These are phyloP conservation scores for Microcera coccophila DNA, from an alignment of 2,329 filamentous ascomycete species.

Conservation along the genomic window DNA sequence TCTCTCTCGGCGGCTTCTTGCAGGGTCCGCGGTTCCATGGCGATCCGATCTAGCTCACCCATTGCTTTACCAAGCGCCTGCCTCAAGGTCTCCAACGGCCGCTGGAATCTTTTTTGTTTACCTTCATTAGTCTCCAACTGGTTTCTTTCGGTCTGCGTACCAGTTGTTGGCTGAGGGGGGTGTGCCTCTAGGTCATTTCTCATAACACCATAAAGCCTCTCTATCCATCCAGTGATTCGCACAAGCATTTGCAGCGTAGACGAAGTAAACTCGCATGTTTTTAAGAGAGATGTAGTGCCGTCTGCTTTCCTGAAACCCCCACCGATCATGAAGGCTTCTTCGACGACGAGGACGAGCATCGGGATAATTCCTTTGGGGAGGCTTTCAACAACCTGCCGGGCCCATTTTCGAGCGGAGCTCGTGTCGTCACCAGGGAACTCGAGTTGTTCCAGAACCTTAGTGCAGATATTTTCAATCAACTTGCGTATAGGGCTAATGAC, in stretches of 20 bases:
- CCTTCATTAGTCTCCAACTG: too few relatives aligned
- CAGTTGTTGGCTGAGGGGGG: background rate
- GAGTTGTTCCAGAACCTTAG: conserved; percentile 4
- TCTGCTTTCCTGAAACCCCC: background rate
- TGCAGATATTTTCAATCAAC: background rate
- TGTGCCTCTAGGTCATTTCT: conserved; percentile 11
- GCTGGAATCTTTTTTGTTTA: too few relatives aligned
- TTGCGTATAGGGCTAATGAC: conserved; percentile 8
- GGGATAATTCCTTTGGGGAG: conserved; percentile 23
- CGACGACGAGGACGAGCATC: conserved; percentile 22
- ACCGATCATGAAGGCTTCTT: conserved; percentile 19
- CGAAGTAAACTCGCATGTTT: conserved; percentile 17
- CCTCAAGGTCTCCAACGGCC: background rate
- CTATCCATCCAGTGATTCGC: conserved; percentile 14
- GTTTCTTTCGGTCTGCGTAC: too few relatives aligned
- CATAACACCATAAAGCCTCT: conserved; percentile 13
- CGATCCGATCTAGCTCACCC: conserved; percentile 4
- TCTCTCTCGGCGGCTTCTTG: conserved; percentile 8
- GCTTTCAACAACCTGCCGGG: conserved; percentile 5
- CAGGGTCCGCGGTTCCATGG: conserved; percentile 3
- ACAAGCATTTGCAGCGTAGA: conserved; percentile 13
- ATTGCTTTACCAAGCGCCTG: conserved; percentile 11
- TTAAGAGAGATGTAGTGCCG: background rate
- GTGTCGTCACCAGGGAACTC: background rate
- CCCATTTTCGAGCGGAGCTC: conserved; percentile 3